phyloP scores from a whole-genome alignment of 2,329 filamentous ascomycete species.

The Ophiostoma fasciatum region DNA sequence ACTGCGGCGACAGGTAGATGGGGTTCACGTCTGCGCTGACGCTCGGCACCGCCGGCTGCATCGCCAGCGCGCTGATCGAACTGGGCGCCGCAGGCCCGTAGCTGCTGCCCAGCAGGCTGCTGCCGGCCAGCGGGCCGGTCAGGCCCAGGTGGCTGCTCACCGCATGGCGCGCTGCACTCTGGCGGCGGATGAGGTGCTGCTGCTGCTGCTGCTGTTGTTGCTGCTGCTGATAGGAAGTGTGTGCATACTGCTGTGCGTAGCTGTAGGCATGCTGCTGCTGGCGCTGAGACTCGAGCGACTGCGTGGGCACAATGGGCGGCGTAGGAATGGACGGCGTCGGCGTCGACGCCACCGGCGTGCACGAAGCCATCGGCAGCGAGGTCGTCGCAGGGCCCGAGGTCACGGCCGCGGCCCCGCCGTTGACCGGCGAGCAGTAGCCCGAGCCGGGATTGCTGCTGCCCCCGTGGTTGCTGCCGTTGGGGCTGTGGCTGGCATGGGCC shows the following conservation, averaged over 20 bases:
- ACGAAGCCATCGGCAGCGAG: constrained; percentile 8
- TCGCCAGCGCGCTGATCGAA: not conserved
- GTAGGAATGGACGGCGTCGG: constrained; percentile 18
- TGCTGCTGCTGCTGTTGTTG: constrained; percentile 14
- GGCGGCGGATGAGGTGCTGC: constrained; percentile 9
- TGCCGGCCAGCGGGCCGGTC: constrained; percentile 3
- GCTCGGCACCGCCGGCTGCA: constrained; percentile 1
- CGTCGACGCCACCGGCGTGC: constrained; percentile 21
- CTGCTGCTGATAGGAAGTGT: constrained; percentile 14
- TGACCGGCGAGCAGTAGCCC: constrained; percentile 26
- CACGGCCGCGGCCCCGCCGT: constrained; percentile 2
- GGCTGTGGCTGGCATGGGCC: constrained; percentile 10
- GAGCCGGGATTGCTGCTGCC: constrained; percentile 24
- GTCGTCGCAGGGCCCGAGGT: constrained; percentile 4
- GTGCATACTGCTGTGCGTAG: constrained; percentile 4
- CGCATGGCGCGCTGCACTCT: constrained; percentile 3
- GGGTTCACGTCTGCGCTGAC: constrained; percentile 30
- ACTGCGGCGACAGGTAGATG: constrained; percentile 46
- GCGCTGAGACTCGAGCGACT: constrained; percentile 30
- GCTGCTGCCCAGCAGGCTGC: constrained; percentile 2
- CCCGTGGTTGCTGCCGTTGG: constrained; percentile 4
- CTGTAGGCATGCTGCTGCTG: constrained; percentile 10
- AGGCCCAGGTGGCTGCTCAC: constrained; percentile 3
- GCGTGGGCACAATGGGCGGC: constrained; percentile 33
- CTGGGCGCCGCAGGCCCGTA: constrained; percentile 1